A percentile compares a stretch with the other conserved stretches of the same genome.
These are phyloP conservation scores for Penicillium waksmanii DNA, from an alignment of 495 filamentous ascomycete species.

Conservation along the genomic window DNA sequence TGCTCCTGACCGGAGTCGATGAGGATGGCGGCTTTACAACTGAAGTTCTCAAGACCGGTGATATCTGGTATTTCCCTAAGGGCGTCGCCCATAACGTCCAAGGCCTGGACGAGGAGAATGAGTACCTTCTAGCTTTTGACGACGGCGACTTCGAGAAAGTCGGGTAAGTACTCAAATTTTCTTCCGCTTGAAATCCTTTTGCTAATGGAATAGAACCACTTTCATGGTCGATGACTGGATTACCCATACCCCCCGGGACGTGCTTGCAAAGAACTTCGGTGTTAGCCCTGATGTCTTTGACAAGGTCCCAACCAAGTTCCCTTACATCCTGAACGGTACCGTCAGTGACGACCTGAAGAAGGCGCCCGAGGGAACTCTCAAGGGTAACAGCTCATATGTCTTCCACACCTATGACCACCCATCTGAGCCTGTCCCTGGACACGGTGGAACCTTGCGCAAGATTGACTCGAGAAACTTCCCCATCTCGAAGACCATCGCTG, in stretches of 20 bases:
- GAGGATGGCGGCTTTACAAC: slow-evolving; percentile 60
- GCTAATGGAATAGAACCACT: slow-evolving; percentile 47
- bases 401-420: slow-evolving; percentile 56
- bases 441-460: slow-evolving; percentile 60
- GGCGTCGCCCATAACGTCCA: slow-evolving; percentile 64
- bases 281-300: slow-evolving; percentile 59
- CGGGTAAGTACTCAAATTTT: slow-evolving; percentile 23
- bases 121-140: slow-evolving; percentile 69
- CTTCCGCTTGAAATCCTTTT: not conserved
- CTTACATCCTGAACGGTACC: slow-evolving; percentile 63
- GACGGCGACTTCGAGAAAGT: slow-evolving; percentile 57
- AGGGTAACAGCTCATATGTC: slow-evolving; percentile 59
- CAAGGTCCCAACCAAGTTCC: slow-evolving; percentile 57
- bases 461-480: slow-evolving; percentile 67
- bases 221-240: slow-evolving; percentile 70
- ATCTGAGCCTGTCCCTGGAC: slow-evolving; percentile 57
- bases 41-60: slow-evolving; percentile 58
- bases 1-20: slow-evolving; percentile 62
- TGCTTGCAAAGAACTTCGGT: slow-evolving; percentile 69
- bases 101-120: slow-evolving; percentile 62
- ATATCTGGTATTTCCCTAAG: slow-evolving; percentile 72
- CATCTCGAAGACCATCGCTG: slow-evolving; percentile 61
- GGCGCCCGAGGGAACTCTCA: slow-evolving; percentile 49
- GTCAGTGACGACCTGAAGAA: slow-evolving; percentile 52
- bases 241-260: slow-evolving; percentile 59